These are phyloP conservation scores for Agrocybe praecox DNA, from an alignment of 768 basidiomycete genomes.

Conservation along the genomic window DNA sequence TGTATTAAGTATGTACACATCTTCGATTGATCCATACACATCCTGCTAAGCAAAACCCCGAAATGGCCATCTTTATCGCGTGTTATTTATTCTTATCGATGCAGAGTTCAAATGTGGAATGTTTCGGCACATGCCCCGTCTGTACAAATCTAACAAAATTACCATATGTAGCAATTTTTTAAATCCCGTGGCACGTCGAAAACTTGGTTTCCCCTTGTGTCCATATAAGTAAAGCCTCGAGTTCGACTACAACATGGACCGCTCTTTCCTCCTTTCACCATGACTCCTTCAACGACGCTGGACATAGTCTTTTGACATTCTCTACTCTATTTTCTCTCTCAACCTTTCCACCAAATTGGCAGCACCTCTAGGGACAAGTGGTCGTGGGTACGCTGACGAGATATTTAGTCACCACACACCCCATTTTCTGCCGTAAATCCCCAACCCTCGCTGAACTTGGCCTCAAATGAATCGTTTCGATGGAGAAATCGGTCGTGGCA, in stretches of 20 bases:
- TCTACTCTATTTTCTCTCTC: not conserved
- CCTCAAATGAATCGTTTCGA: slow-evolving; percentile 20
- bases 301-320: too few relatives aligned
- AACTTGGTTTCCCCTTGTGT: not conserved
- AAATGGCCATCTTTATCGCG: not conserved
- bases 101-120: not conserved
- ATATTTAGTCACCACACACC: not conserved
- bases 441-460: not conserved
- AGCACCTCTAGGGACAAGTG: not conserved
- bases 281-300: not conserved
- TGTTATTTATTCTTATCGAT: slow-evolving; percentile 8
- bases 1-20: slow-evolving; percentile 8
- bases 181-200: slow-evolving; percentile 1
- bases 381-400: too few relatives aligned
- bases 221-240: not conserved
- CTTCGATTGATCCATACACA: not conserved
- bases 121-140: not conserved
- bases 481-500: slow-evolving; percentile 39
- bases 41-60: not conserved
- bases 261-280: not conserved
- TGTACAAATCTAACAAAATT: slow-evolving; percentile 11
- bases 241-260: not conserved
- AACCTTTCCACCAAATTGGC: not conserved
- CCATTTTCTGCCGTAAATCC: not conserved
- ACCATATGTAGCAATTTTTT: slow-evolving; percentile 19